These are phyloP conservation scores for Cucurbita argyrosperma DNA, from an alignment of 306 rosid genomes.

Conservation along the genomic window DNA sequence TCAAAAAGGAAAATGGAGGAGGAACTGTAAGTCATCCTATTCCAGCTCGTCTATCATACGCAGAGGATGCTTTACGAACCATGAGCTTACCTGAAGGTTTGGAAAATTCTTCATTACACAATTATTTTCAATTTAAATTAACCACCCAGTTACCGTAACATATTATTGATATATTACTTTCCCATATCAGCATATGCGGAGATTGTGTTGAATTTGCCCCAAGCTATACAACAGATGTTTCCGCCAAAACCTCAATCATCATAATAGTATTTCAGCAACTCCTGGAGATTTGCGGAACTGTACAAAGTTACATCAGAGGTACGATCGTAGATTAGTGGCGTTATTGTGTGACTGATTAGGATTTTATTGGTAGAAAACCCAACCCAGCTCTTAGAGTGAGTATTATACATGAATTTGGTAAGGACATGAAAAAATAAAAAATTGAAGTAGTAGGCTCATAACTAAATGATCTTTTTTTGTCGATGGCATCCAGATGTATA, in stretches of 20 bases:
- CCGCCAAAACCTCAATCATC: constrained; percentile 21
- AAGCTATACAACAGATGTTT: constrained; percentile 44
- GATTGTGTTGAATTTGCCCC: constrained; percentile 71
- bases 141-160: neutral
- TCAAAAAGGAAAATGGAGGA: constrained; percentile 54
- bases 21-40: constrained; percentile 23
- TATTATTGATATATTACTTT: constrained; percentile 3
- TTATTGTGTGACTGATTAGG: neutral
- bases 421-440: neutral
- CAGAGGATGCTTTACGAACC: constrained; percentile 78
- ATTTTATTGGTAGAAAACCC: neutral
- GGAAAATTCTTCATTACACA: neutral
- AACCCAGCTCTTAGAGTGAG: neutral
- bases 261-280: constrained; percentile 12
- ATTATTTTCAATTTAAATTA: neutral
- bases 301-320: neutral
- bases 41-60: constrained; percentile 61
- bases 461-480: neutral
- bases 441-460: neutral
- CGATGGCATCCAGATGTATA: neutral
- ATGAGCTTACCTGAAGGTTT: constrained; percentile 86
- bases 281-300: neutral
- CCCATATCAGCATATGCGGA: constrained; percentile 69
- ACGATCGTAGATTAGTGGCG: neutral
- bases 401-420: neutral